A percentile compares a stretch with the other conserved stretches of the same genome.
Conservation (phyloP, 306 rosid genomes). For the Mimosa pudica region DNA sequence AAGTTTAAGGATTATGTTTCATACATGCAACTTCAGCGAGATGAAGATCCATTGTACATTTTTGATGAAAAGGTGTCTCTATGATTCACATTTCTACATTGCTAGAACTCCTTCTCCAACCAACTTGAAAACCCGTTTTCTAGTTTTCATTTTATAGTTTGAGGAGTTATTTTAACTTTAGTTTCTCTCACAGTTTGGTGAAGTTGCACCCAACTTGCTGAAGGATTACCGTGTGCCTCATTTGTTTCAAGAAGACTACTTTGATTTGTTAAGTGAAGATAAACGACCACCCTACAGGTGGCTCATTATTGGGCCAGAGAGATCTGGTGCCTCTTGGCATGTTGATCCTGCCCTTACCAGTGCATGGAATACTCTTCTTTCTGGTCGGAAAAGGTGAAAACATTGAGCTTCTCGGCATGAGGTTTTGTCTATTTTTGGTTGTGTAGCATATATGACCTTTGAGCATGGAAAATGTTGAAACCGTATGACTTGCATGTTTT, state of each 20-base stretch:
- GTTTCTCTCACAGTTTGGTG: slow-evolving; percentile 77
- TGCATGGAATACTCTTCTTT: slow-evolving; percentile 97
- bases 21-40: slow-evolving; percentile 80
- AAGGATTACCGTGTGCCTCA: slow-evolving; percentile 85
- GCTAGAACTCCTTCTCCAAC: neutral
- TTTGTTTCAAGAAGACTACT: slow-evolving; percentile 88
- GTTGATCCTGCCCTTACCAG: slow-evolving; percentile 99
- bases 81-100: slow-evolving; percentile 24
- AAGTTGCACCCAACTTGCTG: slow-evolving; percentile 80
- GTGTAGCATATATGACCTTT: slow-evolving; percentile 23
- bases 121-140: slow-evolving; percentile 9
- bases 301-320: slow-evolving; percentile 94
- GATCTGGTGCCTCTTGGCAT: slow-evolving; percentile 99
- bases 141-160: slow-evolving; percentile 30
- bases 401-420: slow-evolving; percentile 17
- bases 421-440: slow-evolving; percentile 24
- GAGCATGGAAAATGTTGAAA: slow-evolving; percentile 25
- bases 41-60: slow-evolving; percentile 97
- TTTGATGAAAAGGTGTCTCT: slow-evolving; percentile 85
- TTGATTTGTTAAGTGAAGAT: slow-evolving; percentile 74
- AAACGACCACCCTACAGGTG: slow-evolving; percentile 95
- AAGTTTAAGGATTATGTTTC: slow-evolving; percentile 80
- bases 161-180: slow-evolving; percentile 31
- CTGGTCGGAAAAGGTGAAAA: slow-evolving; percentile 85
- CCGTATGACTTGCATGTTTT: slow-evolving; percentile 28